phyloP scores from a whole-genome alignment of 1,284 basidiomycete species.

The Tausonia pullulans region DNA sequence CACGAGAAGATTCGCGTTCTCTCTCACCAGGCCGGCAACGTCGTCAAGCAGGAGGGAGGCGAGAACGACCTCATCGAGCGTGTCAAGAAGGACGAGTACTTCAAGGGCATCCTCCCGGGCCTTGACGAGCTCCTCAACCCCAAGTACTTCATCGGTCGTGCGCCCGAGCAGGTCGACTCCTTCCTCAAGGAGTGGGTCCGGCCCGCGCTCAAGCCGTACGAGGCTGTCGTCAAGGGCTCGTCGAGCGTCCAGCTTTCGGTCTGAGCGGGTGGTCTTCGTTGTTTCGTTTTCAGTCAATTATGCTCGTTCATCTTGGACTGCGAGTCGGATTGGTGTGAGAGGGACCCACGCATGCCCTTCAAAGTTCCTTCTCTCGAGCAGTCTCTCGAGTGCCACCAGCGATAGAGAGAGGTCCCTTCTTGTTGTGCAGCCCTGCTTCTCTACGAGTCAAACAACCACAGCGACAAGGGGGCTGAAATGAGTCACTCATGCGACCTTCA shows the following conservation, averaged over 20 bases:
- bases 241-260: constrained; percentile 45
- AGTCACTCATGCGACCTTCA: no score
- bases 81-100: constrained; percentile 56
- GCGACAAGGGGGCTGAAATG: no score
- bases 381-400: no score
- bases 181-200: constrained; percentile 81
- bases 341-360: no score
- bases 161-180: constrained; percentile 82
- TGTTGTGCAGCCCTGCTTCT: no score
- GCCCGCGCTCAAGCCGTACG: constrained; percentile 63
- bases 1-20: constrained; percentile 93
- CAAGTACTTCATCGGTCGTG: constrained; percentile 74
- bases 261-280: constrained; percentile 20
- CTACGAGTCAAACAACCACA: no score
- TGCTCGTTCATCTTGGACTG: no score
- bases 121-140: constrained; percentile 56
- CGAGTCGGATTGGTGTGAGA: no score
- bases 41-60: constrained; percentile 89
- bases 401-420: no score
- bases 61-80: constrained; percentile 95
- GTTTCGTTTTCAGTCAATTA: no score
- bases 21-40: constrained; percentile 89
- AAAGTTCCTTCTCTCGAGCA: no score
- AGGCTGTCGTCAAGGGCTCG: constrained; percentile 51
- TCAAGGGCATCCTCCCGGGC: constrained; percentile 43